Base-by-base conservation (phyloP, 495 filamentous ascomycete genomes). In the Penicillium robsamsonii region DNA sequence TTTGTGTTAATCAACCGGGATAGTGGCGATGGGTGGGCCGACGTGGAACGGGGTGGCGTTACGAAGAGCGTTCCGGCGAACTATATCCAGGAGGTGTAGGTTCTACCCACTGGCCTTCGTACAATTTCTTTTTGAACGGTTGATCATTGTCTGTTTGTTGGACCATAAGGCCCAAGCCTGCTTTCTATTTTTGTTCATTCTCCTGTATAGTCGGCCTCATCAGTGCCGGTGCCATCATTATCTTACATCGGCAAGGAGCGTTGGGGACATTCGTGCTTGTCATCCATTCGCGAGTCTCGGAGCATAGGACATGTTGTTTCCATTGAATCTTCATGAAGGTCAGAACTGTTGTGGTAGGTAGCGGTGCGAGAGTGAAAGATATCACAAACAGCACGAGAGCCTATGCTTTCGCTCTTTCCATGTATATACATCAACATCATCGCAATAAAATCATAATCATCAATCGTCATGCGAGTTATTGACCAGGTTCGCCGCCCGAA, bases 31-130 rank as follows among this genome's bases (percentile, higher is more conserved):
- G 94, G 94, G 13, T 98, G 94, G 94, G 90, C 87, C 10, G 93
- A 97, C 74, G 94, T 98, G 13, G 94, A 97, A 77, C 87, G 87
- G 58, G 89, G 87, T 24, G 94, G 94, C n/a, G 73, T 82, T 42
- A 90, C 87, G n/a, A 92, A 87, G 75, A 96, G 90, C 67, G 93
- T 98, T 46, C 93, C 93, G 15, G 91, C 92, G 43, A 94, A 90
- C 71, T 98, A 97, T 73, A 82, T 98, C 53, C 89, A 91, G 70
- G 84, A 84, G 66, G 83, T 92, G 50, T 79, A 72, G 64, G 50
- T 17, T 63, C 42, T 62, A 58, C 56, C 56, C 47, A 44, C n/a
- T 30, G 13, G 17, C 15, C 29, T 41, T 29, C 17, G 46, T 57
- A 62, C 50, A 50, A 22, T 22, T 27, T 3, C 8, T 15, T 38